Base-by-base conservation (phyloP, 305 asterid species). In the Solanum chacoense region DNA sequence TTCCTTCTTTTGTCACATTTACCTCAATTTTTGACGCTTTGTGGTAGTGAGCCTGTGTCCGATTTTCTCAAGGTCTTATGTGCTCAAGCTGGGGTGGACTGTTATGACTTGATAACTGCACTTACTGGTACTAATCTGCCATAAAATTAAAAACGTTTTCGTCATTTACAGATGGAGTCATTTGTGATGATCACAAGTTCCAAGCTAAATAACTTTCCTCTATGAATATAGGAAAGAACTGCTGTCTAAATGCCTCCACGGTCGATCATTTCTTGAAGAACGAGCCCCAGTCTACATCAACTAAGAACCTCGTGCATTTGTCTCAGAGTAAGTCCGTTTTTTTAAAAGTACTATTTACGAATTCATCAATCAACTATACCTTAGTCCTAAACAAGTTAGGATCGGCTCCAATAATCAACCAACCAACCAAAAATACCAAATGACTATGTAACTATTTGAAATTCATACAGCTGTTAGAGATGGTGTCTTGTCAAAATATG, bases 201-300 rank as follows among this genome's bases (percentile, higher is more conserved):
- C 40, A 74, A 22, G 36, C 35, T 80, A 36, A 20, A n/a, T 20
- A 12, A 32, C 45, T 37, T 24, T 20, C 71, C 72, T 7, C 1
- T 20, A 20, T 45, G 36, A 32, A 67, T 12, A 32, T 63, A 96
- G 98, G 99, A 31, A 92, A 88, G 85, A 97, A 97, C 28, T 97
- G 99, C 24, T 97, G 99, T 90, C 94, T 97, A 55, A 96, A 95
- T 87, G 40, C 92, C 73, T 95, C 99, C 3, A 96, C 96, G 0
- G 93, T 96, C 2, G 95, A 96, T 28, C 34, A 92, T 71, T 96
- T 94, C 87, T 90, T 96, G 91, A 91, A 91, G 91, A 87, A 94
- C 34, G 99, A 95, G 87, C 98, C 98, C 14, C 99, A 97, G 67
- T 92, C 99, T 7, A 95, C 99, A 32, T 90, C 98, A 12, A 93